These are phyloP conservation scores for Beauveria medogensis DNA, from an alignment of 2,329 filamentous ascomycete genomes.

Conservation along the genomic window DNA sequence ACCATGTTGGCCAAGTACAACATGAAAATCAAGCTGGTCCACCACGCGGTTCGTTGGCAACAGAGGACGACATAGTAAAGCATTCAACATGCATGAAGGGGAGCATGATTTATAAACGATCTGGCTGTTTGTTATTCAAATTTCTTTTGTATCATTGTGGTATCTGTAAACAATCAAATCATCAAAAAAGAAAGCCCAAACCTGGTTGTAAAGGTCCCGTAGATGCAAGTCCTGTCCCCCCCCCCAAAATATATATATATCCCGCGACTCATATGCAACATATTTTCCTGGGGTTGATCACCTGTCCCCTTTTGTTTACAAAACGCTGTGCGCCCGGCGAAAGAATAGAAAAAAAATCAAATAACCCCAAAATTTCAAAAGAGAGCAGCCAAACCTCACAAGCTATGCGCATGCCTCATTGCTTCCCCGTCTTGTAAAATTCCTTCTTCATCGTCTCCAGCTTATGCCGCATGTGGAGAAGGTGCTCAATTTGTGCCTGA, in stretches of 20 bases:
- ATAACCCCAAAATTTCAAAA: neutral
- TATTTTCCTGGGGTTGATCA: neutral
- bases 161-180: constrained; percentile 8
- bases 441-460: constrained; percentile 50
- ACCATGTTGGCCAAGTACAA: neutral
- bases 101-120: too few relatives aligned
- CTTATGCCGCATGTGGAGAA: constrained; percentile 46
- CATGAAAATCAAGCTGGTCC: neutral
- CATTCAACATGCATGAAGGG: too few relatives aligned
- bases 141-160: constrained; percentile 1
- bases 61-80: neutral
- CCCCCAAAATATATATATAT: neutral
- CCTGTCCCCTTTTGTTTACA: neutral
- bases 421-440: constrained; percentile 38
- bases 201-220: neutral
- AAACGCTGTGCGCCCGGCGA: neutral
- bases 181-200: constrained; percentile 1
- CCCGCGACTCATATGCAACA: constrained; percentile 3
- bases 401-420: neutral
- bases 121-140: neutral
- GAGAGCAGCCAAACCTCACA: neutral
- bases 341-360: constrained; percentile 1
- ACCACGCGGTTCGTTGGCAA: neutral
- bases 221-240: neutral
- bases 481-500: constrained; percentile 39